Conservation (phyloP, 176 grass and related monocot genomes). For the Carex kokanica region DNA sequence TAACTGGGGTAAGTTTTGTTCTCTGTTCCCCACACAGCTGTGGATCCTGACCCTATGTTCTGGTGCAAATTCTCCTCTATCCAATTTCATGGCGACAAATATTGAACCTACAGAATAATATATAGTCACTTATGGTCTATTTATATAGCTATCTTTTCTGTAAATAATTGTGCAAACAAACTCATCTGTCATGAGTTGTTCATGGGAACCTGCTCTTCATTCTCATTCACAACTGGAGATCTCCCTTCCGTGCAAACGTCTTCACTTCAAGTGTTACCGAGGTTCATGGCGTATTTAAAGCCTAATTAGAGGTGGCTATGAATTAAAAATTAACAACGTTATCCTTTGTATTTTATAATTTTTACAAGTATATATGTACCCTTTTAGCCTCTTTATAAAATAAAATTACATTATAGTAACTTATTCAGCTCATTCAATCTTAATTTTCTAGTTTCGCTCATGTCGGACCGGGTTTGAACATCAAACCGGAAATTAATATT, state of each 20-base stretch:
- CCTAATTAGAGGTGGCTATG: too few species aligned
- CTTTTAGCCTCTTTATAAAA: not conserved
- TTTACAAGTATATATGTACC: too few species aligned
- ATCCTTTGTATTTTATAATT: too few species aligned
- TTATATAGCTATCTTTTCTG: constrained; percentile 35
- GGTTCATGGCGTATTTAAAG: too few species aligned
- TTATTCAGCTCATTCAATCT: not conserved
- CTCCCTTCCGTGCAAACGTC: not conserved
- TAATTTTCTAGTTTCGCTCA: not conserved
- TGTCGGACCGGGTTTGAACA: not conserved
- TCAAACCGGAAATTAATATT: not conserved
- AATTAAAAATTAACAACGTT: too few species aligned
- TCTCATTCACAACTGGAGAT: not conserved
- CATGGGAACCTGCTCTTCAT: not conserved
- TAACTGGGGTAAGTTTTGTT: constrained; percentile 11
- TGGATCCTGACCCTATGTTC: constrained; percentile 20
- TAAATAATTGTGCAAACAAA: constrained; percentile 36
- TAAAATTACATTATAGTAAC: not conserved
- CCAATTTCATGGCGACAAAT: constrained; percentile 26
- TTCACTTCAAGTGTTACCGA: too few species aligned
- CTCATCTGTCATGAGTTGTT: constrained; percentile 1
- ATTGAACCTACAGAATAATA: constrained; percentile 19
- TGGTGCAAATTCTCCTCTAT: not conserved
- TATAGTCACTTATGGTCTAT: constrained; percentile 15
- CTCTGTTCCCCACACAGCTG: constrained; percentile 6